Evolutionary conservation across 495 filamentous ascomycete genomes (phyloP), one percentile per base, ranked within the genome.

Genomic region (Tetracladium setigerum): DNA sequence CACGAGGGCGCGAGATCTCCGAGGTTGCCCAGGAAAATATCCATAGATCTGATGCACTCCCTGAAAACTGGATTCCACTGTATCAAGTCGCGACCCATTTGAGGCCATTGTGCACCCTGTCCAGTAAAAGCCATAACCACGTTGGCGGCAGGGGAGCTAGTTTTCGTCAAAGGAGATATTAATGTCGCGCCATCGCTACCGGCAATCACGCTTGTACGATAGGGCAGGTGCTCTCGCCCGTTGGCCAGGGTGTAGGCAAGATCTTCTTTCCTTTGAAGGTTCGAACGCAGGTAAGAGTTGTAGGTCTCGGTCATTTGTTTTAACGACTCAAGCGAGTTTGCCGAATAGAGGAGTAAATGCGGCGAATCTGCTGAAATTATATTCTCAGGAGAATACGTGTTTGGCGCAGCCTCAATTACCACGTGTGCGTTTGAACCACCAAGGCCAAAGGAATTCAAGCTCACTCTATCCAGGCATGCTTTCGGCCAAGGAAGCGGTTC

Each of bases 11-110:
- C 71, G n/a, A n/a, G n/a, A n/a, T n/a, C n/a, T n/a, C n/a, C n/a
- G n/a, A n/a, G n/a, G n/a, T n/a, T n/a, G n/a, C n/a, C n/a, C n/a
- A n/a, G n/a, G n/a, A n/a, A n/a, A n/a, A n/a, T n/a, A 19, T 33
- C 22, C n/a, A 39, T 27, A 10, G 37, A 14, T 1, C 5, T 5
- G 5, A 44, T 16, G 5, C 30, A 24, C 38, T 24, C 15, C 17
- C n/a, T 37, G 18, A 30, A 50, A 5, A 6, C 19, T 8, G 1
- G 39, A 44, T 13, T 18, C 11, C 14, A 14, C 72, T 2, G 70
- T 65, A 10, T 70, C 75, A 77, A 78, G 76, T 35, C 66, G 69
- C 70, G 65, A 3, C 76, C 77, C 77, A 81, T 81, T 19, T 67
- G 72, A 30, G 68, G 53, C 76, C 75, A 81, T 46, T 81, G 76